These are phyloP conservation scores for Trichosanthes cucumerina DNA, from an alignment of 306 rosid genomes.

Conservation along the genomic window DNA sequence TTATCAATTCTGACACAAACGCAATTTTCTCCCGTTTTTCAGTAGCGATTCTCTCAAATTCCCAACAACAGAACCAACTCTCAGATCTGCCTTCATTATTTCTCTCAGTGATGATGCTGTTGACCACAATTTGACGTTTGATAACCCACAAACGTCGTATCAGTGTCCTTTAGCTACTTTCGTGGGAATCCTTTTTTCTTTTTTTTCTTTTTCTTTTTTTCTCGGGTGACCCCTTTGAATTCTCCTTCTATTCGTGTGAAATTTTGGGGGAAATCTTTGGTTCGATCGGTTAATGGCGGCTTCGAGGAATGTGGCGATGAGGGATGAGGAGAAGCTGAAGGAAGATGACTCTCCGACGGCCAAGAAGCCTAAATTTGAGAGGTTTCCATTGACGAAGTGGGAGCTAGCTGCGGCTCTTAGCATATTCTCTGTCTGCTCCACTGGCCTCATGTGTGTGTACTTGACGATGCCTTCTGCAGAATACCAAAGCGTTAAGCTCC, in stretches of 20 bases:
- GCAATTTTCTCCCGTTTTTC: neutral
- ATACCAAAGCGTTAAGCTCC: constrained; percentile 56
- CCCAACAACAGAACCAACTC: neutral
- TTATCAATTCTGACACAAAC: neutral
- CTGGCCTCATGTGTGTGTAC: constrained; percentile 65
- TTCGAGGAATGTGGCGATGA: constrained; percentile 54
- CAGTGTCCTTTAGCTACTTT: neutral
- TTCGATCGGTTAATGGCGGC: constrained; percentile 49
- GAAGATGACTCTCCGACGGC: constrained; percentile 62
- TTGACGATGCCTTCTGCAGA: constrained; percentile 76
- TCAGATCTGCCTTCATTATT: constrained; percentile 3
- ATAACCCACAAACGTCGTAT: neutral
- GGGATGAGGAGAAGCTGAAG: constrained; percentile 62
- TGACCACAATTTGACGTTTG: neutral
- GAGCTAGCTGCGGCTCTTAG: constrained; percentile 50
- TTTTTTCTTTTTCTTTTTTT: too few species aligned
- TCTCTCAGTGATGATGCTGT: neutral
- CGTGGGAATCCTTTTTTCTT: neutral
- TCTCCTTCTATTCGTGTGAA: neutral
- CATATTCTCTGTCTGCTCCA: constrained; percentile 55
- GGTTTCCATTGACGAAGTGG: constrained; percentile 54
- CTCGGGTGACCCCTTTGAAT: neutral
- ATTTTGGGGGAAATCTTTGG: neutral
- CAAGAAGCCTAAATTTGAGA: constrained; percentile 67
- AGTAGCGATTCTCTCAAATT: neutral